phyloP scores from a whole-genome alignment of 495 filamentous ascomycete species.

The Glutinoglossum americanum region DNA sequence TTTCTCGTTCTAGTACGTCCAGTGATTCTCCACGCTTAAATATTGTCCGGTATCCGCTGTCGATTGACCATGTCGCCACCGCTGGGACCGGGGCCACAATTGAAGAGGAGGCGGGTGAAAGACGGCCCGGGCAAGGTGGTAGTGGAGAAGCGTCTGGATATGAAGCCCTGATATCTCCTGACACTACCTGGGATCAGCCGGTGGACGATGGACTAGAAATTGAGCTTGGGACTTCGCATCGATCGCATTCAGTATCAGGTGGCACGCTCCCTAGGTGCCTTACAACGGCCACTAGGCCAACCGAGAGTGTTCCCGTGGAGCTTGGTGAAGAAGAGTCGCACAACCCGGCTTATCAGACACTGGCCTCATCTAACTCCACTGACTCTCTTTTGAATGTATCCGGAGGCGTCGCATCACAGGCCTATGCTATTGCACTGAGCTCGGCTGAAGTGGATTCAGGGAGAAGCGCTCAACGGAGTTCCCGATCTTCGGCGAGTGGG shows the following conservation, averaged over 20 bases:
- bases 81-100: conserved; percentile 3
- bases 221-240: conserved; percentile 5
- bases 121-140: background rate
- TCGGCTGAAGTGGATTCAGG: conserved; percentile 9
- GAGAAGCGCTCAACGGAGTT: conserved; percentile 3
- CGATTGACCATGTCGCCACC: background rate
- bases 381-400: background rate
- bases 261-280: background rate
- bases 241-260: background rate
- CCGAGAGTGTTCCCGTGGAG: background rate
- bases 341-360: background rate
- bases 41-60: conserved; percentile 7
- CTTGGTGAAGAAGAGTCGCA: background rate
- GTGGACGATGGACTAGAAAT: conserved; percentile 11
- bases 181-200: conserved; percentile 1
- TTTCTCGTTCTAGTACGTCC: conserved; percentile 23
- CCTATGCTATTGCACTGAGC: conserved; percentile 12
- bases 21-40: conserved; percentile 8
- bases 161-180: background rate
- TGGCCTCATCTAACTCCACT: background rate
- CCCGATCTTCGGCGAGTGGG: background rate
- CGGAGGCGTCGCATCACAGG: conserved; percentile 2
- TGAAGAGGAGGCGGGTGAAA: conserved; percentile 10
- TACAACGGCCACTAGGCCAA: background rate
- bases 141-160: background rate